Evolutionary conservation across 2,329 filamentous ascomycete genomes (phyloP).

Genomic region (Lecanicillium sp.): DNA sequence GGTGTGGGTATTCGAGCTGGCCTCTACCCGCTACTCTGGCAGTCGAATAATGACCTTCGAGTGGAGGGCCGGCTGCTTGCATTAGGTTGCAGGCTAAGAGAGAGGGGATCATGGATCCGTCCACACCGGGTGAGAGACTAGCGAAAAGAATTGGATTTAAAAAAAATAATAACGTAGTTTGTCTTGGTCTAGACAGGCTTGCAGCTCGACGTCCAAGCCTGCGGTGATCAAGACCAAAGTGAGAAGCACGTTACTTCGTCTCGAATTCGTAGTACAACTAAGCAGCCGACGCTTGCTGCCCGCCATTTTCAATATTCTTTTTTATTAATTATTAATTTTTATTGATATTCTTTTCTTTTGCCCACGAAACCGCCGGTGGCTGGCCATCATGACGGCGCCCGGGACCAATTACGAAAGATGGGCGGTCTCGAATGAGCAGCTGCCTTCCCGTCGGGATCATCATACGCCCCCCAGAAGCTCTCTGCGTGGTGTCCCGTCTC

Average conservation of each 20-base stretch:
- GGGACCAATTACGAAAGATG: conserved; percentile 2
- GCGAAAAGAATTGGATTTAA: neutral
- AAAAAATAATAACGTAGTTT: neutral
- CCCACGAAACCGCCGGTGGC: neutral
- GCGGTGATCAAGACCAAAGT: neutral
- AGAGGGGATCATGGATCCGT: neutral
- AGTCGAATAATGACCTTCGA: neutral
- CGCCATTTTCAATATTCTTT: neutral
- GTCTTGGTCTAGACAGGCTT: neutral
- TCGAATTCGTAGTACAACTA: conserved; percentile 9
- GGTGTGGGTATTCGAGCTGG: too few relatives aligned
- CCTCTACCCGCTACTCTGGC: neutral
- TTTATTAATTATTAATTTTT: neutral
- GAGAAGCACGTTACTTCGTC: conserved; percentile 6
- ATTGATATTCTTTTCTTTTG: neutral
- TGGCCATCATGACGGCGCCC: neutral
- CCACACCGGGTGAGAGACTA: neutral
- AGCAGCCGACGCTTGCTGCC: conserved; percentile 6
- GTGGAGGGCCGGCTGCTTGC: neutral
- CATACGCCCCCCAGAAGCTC: neutral
- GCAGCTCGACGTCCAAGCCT: too few relatives aligned
- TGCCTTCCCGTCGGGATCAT: conserved; percentile 8
- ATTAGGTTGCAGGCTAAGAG: neutral
- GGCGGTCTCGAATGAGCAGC: conserved; percentile 3
- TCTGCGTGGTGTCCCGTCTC: neutral